phyloP scores from a whole-genome alignment of 805 yeast species.

The Metschnikowia lunata region DNA sequence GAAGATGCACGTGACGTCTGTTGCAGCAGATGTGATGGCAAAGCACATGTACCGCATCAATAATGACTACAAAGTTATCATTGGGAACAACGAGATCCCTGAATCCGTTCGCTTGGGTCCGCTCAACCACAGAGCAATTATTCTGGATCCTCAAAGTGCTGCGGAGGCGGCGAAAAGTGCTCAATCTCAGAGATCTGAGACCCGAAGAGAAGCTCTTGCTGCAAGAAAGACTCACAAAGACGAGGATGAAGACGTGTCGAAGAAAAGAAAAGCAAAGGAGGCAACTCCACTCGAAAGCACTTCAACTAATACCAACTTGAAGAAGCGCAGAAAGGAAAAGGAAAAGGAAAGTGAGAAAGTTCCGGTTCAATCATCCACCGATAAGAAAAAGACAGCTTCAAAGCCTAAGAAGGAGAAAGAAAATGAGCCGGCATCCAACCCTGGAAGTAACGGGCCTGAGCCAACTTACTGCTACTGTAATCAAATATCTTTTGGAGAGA shows the following conservation, averaged over 20 bases:
- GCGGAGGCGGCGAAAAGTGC: slow-evolving; percentile 50
- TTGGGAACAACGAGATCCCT: slow-evolving; percentile 76
- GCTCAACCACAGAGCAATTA: slow-evolving; percentile 87
- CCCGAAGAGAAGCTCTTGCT: slow-evolving; percentile 88
- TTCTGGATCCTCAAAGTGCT: slow-evolving; percentile 49
- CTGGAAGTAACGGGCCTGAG: slow-evolving; percentile 36
- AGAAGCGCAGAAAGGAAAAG: slow-evolving; percentile 10
- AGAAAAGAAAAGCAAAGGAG: slow-evolving; percentile 16
- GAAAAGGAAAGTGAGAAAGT: slow-evolving; percentile 12
- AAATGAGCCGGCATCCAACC: slow-evolving; percentile 8
- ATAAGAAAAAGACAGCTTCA: slow-evolving; percentile 19
- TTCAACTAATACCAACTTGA: slow-evolving; percentile 1
- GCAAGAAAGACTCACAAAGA: slow-evolving; percentile 66
- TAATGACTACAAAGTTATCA: slow-evolving; percentile 71
- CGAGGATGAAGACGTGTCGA: slow-evolving; percentile 23
- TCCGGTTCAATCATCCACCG: slow-evolving; percentile 6
- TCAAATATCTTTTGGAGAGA: slow-evolving; percentile 95
- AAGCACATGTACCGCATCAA: slow-evolving; percentile 71
- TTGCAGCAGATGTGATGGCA: slow-evolving; percentile 73
- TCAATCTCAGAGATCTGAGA: slow-evolving; percentile 75
- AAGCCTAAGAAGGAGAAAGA: slow-evolving; percentile 20
- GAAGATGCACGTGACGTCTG: slow-evolving; percentile 94
- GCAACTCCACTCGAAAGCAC: slow-evolving; percentile 20
- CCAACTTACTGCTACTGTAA: slow-evolving; percentile 95
- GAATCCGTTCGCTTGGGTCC: slow-evolving; percentile 73